These are phyloP conservation scores for Paradendryphiella salina DNA, from an alignment of 2,329 filamentous ascomycete genomes.

Conservation along the genomic window DNA sequence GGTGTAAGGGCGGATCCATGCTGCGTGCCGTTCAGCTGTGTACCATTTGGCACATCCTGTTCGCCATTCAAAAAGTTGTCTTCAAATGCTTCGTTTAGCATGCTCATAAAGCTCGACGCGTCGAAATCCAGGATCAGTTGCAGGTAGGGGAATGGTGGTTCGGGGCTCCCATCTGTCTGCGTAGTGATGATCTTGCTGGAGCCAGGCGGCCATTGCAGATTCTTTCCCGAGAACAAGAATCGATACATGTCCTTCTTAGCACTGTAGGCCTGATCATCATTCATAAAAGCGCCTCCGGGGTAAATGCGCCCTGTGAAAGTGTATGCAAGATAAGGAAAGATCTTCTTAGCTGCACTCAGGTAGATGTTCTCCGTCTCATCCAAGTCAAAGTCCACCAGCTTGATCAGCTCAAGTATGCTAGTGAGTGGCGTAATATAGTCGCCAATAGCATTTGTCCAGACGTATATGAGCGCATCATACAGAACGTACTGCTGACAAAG, in stretches of 20 bases:
- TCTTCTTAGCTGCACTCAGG: slow-evolving; percentile 76
- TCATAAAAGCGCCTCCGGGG: slow-evolving; percentile 76
- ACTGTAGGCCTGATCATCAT: slow-evolving; percentile 69
- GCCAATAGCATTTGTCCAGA: slow-evolving; percentile 88
- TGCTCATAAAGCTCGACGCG: slow-evolving; percentile 88
- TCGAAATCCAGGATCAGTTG: slow-evolving; percentile 85
- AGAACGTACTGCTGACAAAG: slow-evolving; percentile 90
- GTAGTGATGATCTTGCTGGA: slow-evolving; percentile 65
- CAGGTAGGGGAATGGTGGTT: slow-evolving; percentile 83
- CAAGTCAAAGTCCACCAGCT: slow-evolving; percentile 60
- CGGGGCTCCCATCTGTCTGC: slow-evolving; percentile 56
- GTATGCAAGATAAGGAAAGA: slow-evolving; percentile 94
- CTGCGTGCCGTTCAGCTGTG: slow-evolving; percentile 55
- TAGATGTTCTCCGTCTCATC: slow-evolving; percentile 63
- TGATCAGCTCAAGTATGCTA: slow-evolving; percentile 71
- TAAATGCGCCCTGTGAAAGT: slow-evolving; percentile 88
- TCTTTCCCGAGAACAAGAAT: slow-evolving; percentile 87
- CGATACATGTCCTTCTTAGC: slow-evolving; percentile 91
- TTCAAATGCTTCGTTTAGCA: slow-evolving; percentile 96
- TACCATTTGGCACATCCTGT: slow-evolving; percentile 64
- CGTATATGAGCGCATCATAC: slow-evolving; percentile 93
- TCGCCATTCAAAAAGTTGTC: slow-evolving; percentile 88
- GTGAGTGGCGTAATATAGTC: slow-evolving; percentile 92
- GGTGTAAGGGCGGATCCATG: slow-evolving; percentile 51
- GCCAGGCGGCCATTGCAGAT: slow-evolving; percentile 72